Evolutionary conservation across 371 early-diverging fungal species (phyloP), one percentile per base, ranked within the genome.

Genomic region (Dichotomocladium elegans): DNA sequence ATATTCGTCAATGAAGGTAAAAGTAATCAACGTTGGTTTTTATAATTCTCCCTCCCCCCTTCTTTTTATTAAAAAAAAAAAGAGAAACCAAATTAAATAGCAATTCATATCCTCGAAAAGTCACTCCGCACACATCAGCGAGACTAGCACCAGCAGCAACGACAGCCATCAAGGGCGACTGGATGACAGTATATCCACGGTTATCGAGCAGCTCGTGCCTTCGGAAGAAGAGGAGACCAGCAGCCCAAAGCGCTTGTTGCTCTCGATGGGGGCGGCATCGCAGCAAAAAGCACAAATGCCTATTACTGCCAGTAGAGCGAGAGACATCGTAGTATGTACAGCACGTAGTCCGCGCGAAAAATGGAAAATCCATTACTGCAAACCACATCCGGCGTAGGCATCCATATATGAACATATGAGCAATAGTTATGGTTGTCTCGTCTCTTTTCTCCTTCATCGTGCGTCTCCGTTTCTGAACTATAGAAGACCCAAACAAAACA

Each of bases 281-380:
- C 50, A 37, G 24, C 37, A 4, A 37, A 34, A n/a, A n/a, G n/a
- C n/a, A n/a, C n/a, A n/a, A n/a, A n/a, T n/a, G n/a, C n/a, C n/a
- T n/a, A n/a, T n/a, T n/a, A n/a, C n/a, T n/a, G 26, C 12, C 19
- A 30, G 17, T 35, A 41, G 24, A 37, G 30, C 21, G 17, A 9
- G 43, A 52, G 34, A 43, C 33, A 41, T 24, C 27, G 17, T 40
- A 19, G 24, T 15, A 14, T 40, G 41, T 12, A 52, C 22, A 33
- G 27, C 10, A n/a, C n/a, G 10, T 30, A 21, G 26, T 19, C 3
- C 15, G 5, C 30, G 43, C 22, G 53, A 52, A 17, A 44, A 52
- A 41, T 52, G 53, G 53, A 52, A 52, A 26, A 43, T 52, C 19
- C 47, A 33, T 30, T 26, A 26, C 15, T 47, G 31, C 27, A 28